A percentile compares a stretch with the other conserved stretches of the same genome.
phyloP scores from a whole-genome alignment of 75 land plant species.

The Selaginella tamariscina region DNA sequence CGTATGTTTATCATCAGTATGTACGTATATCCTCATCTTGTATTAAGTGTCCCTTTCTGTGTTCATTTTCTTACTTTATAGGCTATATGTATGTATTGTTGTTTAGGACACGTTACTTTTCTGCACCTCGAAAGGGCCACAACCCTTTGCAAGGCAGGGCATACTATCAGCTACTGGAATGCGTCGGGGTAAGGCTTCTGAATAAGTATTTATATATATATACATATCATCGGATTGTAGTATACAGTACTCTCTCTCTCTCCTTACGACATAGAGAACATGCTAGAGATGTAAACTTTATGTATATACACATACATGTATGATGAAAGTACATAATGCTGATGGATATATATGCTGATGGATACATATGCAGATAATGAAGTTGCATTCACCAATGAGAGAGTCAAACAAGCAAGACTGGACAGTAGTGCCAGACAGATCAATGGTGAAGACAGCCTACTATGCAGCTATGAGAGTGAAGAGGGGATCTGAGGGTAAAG shows the following conservation, averaged over 20 bases:
- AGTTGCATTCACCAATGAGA: constrained; percentile 92
- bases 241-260: not conserved
- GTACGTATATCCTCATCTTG: constrained; percentile 7
- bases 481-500: constrained; percentile 25
- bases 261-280: no score
- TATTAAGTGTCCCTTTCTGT: not conserved
- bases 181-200: constrained; percentile 59
- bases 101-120: constrained; percentile 85
- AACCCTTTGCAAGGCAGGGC: constrained; percentile 96
- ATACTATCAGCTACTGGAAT: constrained; percentile 89
- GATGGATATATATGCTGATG: not conserved
- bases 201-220: no score
- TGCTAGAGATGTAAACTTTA: no score
- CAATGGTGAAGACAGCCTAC: constrained; percentile 41
- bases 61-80: constrained; percentile 6
- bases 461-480: constrained; percentile 54
- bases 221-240: no score
- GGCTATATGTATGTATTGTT: not conserved
- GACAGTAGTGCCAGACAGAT: constrained; percentile 63
- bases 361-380: constrained; percentile 43
- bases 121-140: constrained; percentile 77
- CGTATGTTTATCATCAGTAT: not conserved
- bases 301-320: no score
- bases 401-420: constrained; percentile 62
- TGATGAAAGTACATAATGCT: no score